Evolutionary conservation across 2,329 filamentous ascomycete genomes (phyloP).

Genomic region (Aspergillus pseudoviridinutans): DNA sequence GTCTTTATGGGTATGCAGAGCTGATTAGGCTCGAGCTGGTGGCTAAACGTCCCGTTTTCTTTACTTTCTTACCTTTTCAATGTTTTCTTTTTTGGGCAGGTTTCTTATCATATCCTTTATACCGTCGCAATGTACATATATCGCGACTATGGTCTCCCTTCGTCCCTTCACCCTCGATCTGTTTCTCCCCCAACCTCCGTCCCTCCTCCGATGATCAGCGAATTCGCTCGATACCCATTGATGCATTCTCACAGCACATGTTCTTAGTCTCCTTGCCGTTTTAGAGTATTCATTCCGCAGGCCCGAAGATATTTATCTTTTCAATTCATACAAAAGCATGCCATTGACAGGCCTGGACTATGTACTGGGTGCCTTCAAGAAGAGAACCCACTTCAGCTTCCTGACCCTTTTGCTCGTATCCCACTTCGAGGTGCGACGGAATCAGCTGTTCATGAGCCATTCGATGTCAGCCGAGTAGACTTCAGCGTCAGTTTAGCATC

Average conservation of each 20-base stretch:
- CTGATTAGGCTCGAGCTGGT: slow-evolving; percentile 7
- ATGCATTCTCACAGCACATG: slow-evolving; percentile 15
- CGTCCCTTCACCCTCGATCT: not conserved
- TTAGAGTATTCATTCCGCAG: slow-evolving; percentile 23
- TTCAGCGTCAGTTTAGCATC: not conserved
- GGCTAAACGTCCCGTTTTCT: slow-evolving; percentile 1
- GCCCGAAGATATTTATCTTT: slow-evolving; percentile 29
- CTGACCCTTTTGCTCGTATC: not conserved
- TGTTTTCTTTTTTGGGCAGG: not conserved
- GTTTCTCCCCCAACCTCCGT: slow-evolving; percentile 2
- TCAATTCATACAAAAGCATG: slow-evolving; percentile 1
- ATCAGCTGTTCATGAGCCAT: too few relatives aligned
- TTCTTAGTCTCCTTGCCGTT: slow-evolving; percentile 14
- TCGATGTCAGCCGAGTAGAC: not conserved
- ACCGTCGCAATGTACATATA: slow-evolving; percentile 22
- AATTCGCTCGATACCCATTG: slow-evolving; percentile 30
- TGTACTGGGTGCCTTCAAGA: not conserved
- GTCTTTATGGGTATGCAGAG: slow-evolving; percentile 60
- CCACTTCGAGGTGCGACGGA: too few relatives aligned
- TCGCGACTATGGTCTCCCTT: slow-evolving; percentile 8
- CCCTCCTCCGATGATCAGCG: slow-evolving; percentile 22
- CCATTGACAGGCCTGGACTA: not conserved
- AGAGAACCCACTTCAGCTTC: not conserved
- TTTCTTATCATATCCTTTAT: not conserved
- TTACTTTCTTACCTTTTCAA: not conserved